A percentile compares a stretch with the other conserved stretches of the same genome.
phyloP scores from a whole-genome alignment of 805 yeast species.

The Ogataea methanolica region DNA sequence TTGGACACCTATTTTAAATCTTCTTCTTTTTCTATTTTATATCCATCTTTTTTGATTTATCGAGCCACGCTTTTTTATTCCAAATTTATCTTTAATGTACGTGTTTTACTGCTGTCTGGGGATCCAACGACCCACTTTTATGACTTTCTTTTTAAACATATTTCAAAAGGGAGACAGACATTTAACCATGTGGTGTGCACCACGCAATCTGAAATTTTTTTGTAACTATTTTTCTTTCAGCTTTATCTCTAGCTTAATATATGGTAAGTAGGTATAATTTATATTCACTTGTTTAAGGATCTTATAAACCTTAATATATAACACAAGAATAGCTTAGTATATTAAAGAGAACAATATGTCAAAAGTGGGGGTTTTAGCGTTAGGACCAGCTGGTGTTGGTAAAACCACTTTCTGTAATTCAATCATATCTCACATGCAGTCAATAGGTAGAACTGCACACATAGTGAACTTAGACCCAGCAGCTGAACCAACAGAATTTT shows the following conservation, averaged over 20 bases:
- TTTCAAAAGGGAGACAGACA: too few species aligned
- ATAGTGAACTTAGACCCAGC: slow-evolving; percentile 96
- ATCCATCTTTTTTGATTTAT: neutral
- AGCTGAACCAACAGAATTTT: slow-evolving; percentile 88
- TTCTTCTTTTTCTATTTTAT: neutral
- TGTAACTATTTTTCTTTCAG: neutral
- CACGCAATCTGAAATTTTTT: neutral
- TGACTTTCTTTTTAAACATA: too few species aligned
- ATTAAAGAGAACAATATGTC: slow-evolving; percentile 53
- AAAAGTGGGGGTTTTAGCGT: slow-evolving; percentile 85
- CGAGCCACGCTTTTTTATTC: too few species aligned
- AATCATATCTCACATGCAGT: slow-evolving; percentile 80
- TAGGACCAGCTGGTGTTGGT: slow-evolving; percentile 99
- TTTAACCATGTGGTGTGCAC: too few species aligned
- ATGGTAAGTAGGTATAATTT: too few species aligned
- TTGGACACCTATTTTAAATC: too few species aligned
- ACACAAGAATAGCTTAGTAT: neutral
- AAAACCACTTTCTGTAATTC: slow-evolving; percentile 90
- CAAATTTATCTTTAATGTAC: too few species aligned
- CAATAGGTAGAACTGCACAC: slow-evolving; percentile 89
- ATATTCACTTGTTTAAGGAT: too few species aligned
- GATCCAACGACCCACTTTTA: too few species aligned
- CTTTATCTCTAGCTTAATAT: too few species aligned
- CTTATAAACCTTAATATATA: neutral
- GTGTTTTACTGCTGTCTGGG: too few species aligned